Conservation (phyloP, 345 rosid genomes). For the Angophora floribunda region DNA sequence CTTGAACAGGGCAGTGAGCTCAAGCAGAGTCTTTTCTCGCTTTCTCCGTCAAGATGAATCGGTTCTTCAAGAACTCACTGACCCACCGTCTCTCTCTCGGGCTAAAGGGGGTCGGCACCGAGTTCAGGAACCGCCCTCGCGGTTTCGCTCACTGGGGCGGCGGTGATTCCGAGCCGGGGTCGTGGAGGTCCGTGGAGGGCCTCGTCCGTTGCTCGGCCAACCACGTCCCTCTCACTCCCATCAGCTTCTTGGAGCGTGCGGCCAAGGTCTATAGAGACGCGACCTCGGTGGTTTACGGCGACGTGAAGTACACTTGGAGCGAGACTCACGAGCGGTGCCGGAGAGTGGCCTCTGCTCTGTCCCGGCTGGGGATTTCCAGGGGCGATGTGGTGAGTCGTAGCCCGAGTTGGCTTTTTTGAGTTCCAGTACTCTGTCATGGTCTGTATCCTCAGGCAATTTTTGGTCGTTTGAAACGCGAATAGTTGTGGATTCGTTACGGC, state of each 20-base stretch:
- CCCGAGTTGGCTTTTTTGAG: neutral
- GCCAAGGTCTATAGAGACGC: slow-evolving; percentile 54
- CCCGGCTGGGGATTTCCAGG: slow-evolving; percentile 36
- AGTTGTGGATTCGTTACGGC: neutral
- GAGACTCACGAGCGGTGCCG: slow-evolving; percentile 60
- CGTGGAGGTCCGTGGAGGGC: slow-evolving; percentile 53
- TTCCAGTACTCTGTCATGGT: neutral
- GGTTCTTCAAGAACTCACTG: slow-evolving; percentile 2
- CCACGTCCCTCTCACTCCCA: slow-evolving; percentile 51
- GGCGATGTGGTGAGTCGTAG: slow-evolving; percentile 58
- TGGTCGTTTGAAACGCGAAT: neutral
- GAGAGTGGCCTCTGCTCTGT: slow-evolving; percentile 63
- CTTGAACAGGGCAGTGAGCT: neutral
- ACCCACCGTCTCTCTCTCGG: neutral
- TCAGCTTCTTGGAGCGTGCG: slow-evolving; percentile 65
- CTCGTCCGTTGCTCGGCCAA: slow-evolving; percentile 52
- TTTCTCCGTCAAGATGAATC: neutral
- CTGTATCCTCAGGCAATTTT: neutral
- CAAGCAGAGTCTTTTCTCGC: neutral
- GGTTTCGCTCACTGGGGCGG: neutral
- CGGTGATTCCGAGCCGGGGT: neutral
- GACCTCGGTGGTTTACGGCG: slow-evolving; percentile 49
- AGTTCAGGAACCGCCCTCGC: neutral
- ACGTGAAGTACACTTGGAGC: slow-evolving; percentile 39
- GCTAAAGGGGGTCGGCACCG: neutral